A percentile compares a stretch with the other conserved stretches of the same genome.
Evolutionary conservation across 768 basidiomycete species (phyloP).

Genomic region (Mycena pura): DNA sequence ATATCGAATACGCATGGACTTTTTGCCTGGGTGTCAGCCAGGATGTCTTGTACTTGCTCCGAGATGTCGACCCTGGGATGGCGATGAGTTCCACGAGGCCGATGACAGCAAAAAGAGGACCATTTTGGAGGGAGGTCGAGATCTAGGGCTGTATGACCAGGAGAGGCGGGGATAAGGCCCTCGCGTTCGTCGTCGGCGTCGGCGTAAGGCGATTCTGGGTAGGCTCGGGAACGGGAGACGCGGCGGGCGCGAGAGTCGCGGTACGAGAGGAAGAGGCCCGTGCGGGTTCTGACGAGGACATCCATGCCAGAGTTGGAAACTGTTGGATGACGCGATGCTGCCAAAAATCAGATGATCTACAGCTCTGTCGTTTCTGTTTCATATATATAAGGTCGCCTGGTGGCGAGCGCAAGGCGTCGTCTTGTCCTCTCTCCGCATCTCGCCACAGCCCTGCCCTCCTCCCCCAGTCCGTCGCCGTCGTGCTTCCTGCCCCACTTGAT

Average conservation of each 20-base stretch:
- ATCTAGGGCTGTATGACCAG: slow-evolving; percentile 55
- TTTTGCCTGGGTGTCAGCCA: slow-evolving; percentile 73
- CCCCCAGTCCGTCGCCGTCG: no score
- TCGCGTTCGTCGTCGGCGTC: slow-evolving; percentile 66
- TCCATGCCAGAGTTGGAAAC: no score
- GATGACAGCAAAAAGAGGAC: slow-evolving; percentile 47
- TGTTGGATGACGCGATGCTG: no score
- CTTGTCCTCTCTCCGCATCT: no score
- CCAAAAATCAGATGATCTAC: no score
- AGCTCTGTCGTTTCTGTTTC: no score
- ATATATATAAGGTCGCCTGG: no score
- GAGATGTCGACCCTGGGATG: slow-evolving; percentile 85
- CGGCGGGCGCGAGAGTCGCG: slow-evolving; percentile 73
- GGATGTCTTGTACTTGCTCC: slow-evolving; percentile 85
- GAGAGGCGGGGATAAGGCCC: slow-evolving; percentile 59
- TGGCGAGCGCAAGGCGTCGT: no score
- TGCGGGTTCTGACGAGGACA: slow-evolving; percentile 71
- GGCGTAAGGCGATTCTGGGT: slow-evolving; percentile 52
- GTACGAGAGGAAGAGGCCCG: slow-evolving; percentile 92
- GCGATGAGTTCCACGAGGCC: slow-evolving; percentile 29
- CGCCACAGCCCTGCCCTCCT: not conserved
- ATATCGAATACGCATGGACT: slow-evolving; percentile 57
- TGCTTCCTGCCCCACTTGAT: not conserved
- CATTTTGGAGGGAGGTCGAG: slow-evolving; percentile 87
- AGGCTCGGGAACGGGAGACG: slow-evolving; percentile 41